Evolutionary conservation across 495 filamentous ascomycete species (phyloP), one percentile per base, ranked within the genome.

Genomic region (Penicillium psychrofluorescens): DNA sequence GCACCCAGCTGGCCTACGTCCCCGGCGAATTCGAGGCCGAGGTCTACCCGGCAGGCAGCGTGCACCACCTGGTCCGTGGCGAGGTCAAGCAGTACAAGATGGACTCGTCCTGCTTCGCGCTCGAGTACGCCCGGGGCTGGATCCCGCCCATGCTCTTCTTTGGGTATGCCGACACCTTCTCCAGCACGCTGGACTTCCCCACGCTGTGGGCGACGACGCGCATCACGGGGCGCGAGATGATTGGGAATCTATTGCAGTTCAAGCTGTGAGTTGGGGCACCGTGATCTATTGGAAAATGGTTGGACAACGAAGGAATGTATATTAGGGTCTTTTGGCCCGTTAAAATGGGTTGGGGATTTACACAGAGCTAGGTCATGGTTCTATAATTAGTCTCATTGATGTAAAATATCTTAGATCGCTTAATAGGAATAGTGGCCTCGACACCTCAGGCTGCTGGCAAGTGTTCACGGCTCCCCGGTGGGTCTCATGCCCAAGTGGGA

Each of bases 131-230:
- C 16, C 79, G 86, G 53, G 88, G 88, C 54, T 92, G 86, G 85
- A 90, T 94, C 63, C 88, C 88, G 41, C 84, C 83, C 47, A 92
- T 94, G 88, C 69, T 94, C 27, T 80, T 83, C 64, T 92, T 94
- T 66, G 88, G 88, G 12, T 90, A 81, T 58, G 83, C 86, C 50
- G 88, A 92, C 70, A 80, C 76, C 44, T 72, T 91, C 46, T 77
- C 72, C 39, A 85, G 79, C 58, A 90, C 84, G 6, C 70, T 90
- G 42, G 86, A 92, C 58, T 72, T 90, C 62, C 77, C 74, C 6
- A 91, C 87, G 15, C 61, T 94, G 48, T 91, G 85, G 84, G 77
- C 78, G 47, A 94, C 83, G 12, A 75, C 76, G 27, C 72, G 67
- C 49, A 67, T 89, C 36, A 94, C 86, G 1, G 85, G 60, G 7